Evolutionary conservation across 371 early-diverging fungal genomes (phyloP), one percentile per base, ranked within the genome.

Genomic region (Mucor irregularis): DNA sequence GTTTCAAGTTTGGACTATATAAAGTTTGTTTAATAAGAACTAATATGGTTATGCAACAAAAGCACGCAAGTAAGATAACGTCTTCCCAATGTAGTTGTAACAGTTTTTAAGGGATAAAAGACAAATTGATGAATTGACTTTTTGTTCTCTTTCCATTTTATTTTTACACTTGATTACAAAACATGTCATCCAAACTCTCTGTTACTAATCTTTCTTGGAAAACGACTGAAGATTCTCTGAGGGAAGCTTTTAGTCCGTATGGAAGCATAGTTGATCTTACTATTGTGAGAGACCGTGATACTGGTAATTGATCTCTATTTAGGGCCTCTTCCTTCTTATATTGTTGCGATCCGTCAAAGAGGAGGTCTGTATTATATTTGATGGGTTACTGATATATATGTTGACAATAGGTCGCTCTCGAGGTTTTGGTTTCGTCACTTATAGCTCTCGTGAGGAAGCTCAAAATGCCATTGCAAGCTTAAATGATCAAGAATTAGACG

Each of bases 161-260:
- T n/a, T n/a, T n/a, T n/a, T n/a, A n/a, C n/a, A n/a, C n/a, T n/a
- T n/a, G n/a, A n/a, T n/a, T n/a, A n/a, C n/a, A n/a, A n/a, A n/a
- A n/a, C n/a, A n/a, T n/a, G n/a, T n/a, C n/a, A n/a, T 26, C 37
- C 37, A 83, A 88, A 71, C 55, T 91, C 30, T 91, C 83, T 56
- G 78, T 90, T 54, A 90, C 89, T 37, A 76, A 76, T 60, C 77
- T 90, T 37, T 74, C 87, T 61, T 91, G 83, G 84, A 55, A 51
- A 44, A 49, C 49, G 25, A 25, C 24, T 25, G 49, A 49, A n/a
- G 10, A 26, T 2, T 16, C 40, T 30, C 39, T 40, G 19, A 16
- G 14, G 5, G 2, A 17, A 5, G 11, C 14, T 3, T 51, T 51
- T 10, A 7, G 8, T 8, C 16, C 25, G 3, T 37, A 16, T 16